Evolutionary conservation across 2,329 filamentous ascomycete genomes (phyloP).

Genomic region (Curvularia eragrostidis): DNA sequence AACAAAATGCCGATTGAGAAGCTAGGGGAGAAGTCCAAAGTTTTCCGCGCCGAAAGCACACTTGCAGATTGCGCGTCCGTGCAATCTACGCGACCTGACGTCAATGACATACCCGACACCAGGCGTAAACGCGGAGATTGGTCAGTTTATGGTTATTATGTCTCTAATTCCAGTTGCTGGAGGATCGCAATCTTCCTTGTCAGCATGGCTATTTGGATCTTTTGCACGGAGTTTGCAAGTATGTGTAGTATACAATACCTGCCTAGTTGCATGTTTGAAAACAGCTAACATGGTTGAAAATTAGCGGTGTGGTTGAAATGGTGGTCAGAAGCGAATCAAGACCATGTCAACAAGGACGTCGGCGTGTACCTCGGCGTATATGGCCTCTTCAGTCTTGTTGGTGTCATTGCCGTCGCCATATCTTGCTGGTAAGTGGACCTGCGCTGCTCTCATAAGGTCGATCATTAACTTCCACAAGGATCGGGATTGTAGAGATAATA

Average conservation of each 20-base stretch:
- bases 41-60: not conserved
- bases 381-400: not conserved
- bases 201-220: slow-evolving; percentile 1
- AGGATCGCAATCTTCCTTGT: not conserved
- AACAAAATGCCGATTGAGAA: not conserved
- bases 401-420: slow-evolving; percentile 1
- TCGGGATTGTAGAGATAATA: not conserved
- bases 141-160: slow-evolving; percentile 3
- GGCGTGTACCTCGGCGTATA: slow-evolving; percentile 1
- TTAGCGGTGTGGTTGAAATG: slow-evolving; percentile 7
- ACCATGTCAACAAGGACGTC: not conserved
- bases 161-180: not conserved
- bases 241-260: not conserved
- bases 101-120: not conserved
- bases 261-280: too few relatives aligned
- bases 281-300: not conserved
- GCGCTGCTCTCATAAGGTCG: not conserved
- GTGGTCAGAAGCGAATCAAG: slow-evolving; percentile 4
- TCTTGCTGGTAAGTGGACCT: slow-evolving; percentile 6
- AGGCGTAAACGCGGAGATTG: slow-evolving; percentile 4
- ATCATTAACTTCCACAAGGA: not conserved
- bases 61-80: not conserved
- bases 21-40: not conserved
- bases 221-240: slow-evolving; percentile 2
- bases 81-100: not conserved